Evolutionary conservation across 2,329 filamentous ascomycete genomes (phyloP).

Genomic region (Hypoxylon sp.): DNA sequence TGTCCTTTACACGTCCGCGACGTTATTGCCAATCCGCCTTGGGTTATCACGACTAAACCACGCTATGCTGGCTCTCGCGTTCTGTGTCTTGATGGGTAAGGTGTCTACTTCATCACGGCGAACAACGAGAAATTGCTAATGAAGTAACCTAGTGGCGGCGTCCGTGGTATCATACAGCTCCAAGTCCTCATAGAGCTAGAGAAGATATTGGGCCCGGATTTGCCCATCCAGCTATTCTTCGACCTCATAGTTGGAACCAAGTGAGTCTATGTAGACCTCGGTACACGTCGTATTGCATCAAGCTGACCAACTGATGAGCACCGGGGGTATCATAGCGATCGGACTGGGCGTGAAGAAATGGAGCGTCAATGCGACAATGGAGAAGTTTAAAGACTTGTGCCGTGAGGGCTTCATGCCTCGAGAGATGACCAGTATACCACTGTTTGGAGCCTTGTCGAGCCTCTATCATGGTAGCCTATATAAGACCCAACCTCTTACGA

Average conservation of each 20-base stretch:
- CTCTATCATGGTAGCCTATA: constrained; percentile 54
- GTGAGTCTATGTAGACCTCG: constrained; percentile 40
- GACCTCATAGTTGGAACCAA: constrained; percentile 54
- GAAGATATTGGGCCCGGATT: constrained; percentile 51
- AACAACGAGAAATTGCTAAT: constrained; percentile 1
- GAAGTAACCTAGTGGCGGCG: constrained; percentile 46
- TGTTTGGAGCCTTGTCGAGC: constrained; percentile 51
- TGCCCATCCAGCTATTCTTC: constrained; percentile 54
- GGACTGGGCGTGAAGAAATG: constrained; percentile 55
- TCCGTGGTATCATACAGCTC: constrained; percentile 52
- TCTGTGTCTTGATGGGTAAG: constrained; percentile 53
- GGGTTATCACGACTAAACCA: constrained; percentile 52
- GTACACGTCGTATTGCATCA: background rate
- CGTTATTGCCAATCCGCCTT: constrained; percentile 51
- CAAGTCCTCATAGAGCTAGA: constrained; percentile 52
- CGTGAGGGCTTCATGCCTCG: constrained; percentile 50
- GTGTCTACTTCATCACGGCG: background rate
- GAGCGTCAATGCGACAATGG: constrained; percentile 50
- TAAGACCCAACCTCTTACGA: constrained; percentile 52
- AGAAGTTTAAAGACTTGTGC: constrained; percentile 54
- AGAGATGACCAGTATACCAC: constrained; percentile 51
- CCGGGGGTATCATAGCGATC: constrained; percentile 53
- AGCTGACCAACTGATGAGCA: constrained; percentile 40
- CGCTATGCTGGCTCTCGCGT: constrained; percentile 51
- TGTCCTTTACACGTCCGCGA: constrained; percentile 54